These are phyloP conservation scores for Panellus pusillus DNA, from an alignment of 768 basidiomycete species.

Conservation along the genomic window DNA sequence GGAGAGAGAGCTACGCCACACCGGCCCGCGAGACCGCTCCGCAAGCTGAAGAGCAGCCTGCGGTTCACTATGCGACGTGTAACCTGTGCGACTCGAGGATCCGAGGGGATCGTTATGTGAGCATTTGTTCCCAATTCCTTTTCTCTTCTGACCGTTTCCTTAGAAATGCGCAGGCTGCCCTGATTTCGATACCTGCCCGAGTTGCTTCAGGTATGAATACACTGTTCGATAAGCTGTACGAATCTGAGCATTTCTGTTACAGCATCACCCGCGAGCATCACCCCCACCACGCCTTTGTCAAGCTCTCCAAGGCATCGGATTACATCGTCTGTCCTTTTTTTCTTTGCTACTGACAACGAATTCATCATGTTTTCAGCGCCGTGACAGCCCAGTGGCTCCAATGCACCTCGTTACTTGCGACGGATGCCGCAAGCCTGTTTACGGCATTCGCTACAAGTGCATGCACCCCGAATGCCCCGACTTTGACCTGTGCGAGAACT, in stretches of 20 bases:
- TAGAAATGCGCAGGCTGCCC: conserved; percentile 82
- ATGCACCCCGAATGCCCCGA: conserved; percentile 77
- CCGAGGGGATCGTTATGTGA: conserved; percentile 69
- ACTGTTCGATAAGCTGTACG: background rate
- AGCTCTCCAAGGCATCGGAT: conserved; percentile 51
- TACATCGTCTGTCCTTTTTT: conserved; percentile 49
- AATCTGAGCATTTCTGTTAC: background rate
- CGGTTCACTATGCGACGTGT: conserved; percentile 67
- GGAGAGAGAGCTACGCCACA: conserved; percentile 29
- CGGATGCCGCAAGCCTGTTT: conserved; percentile 55
- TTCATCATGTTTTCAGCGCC: conserved; percentile 24
- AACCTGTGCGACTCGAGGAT: conserved; percentile 77
- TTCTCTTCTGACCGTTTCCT: background rate
- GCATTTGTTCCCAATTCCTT: conserved; percentile 30
- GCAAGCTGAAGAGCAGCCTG: conserved; percentile 21
- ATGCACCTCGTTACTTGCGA: conserved; percentile 65
- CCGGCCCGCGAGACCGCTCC: conserved; percentile 13
- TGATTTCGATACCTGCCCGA: conserved; percentile 77
- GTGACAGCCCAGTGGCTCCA: conserved; percentile 12
- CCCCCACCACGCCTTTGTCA: conserved; percentile 73
- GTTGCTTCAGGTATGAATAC: conserved; percentile 59
- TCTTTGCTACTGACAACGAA: background rate
- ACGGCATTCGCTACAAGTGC: conserved; percentile 80
- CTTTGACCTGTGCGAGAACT: conserved; percentile 77
- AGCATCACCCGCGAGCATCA: conserved; percentile 75